These are phyloP conservation scores for Geotrichum restrictum DNA, from an alignment of 1,139 yeast species.

Conservation along the genomic window DNA sequence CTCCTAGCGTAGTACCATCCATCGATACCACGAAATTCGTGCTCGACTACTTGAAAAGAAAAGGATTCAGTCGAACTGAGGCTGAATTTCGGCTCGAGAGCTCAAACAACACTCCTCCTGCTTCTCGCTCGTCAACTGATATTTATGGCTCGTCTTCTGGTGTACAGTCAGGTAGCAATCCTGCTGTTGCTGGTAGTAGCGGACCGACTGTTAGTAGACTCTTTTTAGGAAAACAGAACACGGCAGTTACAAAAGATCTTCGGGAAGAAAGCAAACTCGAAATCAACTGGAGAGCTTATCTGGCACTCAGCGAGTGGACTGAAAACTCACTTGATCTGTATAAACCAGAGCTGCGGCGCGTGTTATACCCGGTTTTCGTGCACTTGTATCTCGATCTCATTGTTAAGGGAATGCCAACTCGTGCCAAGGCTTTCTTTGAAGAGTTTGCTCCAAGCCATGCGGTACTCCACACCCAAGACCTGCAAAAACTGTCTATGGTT, in stretches of 20 bases:
- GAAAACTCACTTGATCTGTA: constrained; percentile 89
- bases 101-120: constrained; percentile 65
- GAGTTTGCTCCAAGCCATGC: constrained; percentile 70
- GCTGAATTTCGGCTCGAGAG: constrained; percentile 89
- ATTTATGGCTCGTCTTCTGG: constrained; percentile 4
- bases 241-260: constrained; percentile 35
- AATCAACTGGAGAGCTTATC: constrained; percentile 55
- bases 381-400: constrained; percentile 82
- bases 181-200: neutral
- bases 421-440: constrained; percentile 73
- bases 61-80: constrained; percentile 92
- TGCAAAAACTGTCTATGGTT: constrained; percentile 66
- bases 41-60: constrained; percentile 83
- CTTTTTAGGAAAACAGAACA: neutral
- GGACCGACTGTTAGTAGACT: neutral
- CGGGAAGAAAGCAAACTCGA: neutral
- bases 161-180: neutral
- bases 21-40: constrained; percentile 41
- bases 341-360: constrained; percentile 78
- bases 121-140: constrained; percentile 41
- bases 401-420: constrained; percentile 52
- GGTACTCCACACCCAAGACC: constrained; percentile 73
- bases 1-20: neutral
- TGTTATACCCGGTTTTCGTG: constrained; percentile 84
- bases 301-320: constrained; percentile 80